A percentile compares a stretch with the other conserved stretches of the same genome.
Evolutionary conservation across 2,329 filamentous ascomycete genomes (phyloP).

Genomic region (Acephala macrosclerotiorum): DNA sequence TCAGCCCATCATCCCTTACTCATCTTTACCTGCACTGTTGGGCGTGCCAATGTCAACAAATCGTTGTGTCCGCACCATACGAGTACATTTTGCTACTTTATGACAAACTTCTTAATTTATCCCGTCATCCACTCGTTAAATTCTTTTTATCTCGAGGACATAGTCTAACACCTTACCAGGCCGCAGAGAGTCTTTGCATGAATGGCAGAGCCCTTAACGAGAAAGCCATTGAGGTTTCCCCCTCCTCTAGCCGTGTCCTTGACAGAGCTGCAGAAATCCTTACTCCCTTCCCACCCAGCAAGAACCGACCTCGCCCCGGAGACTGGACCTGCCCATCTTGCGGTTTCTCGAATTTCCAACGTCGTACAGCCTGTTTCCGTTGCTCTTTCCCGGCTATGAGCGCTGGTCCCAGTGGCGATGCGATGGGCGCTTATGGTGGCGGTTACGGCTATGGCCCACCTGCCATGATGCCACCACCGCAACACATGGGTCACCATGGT

Average conservation of each 20-base stretch:
- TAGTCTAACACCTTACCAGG: conserved; percentile 61
- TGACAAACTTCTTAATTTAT: conserved; percentile 37
- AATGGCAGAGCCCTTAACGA: conserved; percentile 97
- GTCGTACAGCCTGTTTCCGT: conserved; percentile 96
- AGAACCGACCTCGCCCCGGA: conserved; percentile 95
- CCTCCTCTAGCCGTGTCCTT: conserved; percentile 94
- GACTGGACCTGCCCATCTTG: conserved; percentile 99
- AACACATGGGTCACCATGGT: conserved; percentile 70
- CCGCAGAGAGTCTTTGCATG: conserved; percentile 98
- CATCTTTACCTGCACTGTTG: conserved; percentile 40
- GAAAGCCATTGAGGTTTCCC: conserved; percentile 98
- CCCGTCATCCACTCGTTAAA: conserved; percentile 35
- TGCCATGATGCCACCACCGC: conserved; percentile 79
- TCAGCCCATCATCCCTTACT: conserved; percentile 50
- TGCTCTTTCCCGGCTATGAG: conserved; percentile 98
- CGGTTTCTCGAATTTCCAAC: conserved; percentile 99
- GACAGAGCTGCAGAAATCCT: conserved; percentile 96
- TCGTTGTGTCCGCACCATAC: conserved; percentile 37
- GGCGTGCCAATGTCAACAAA: conserved; percentile 38
- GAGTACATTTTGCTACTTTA: conserved; percentile 43
- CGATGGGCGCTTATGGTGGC: conserved; percentile 68
- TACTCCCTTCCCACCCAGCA: conserved; percentile 96
- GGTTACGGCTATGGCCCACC: conserved; percentile 77
- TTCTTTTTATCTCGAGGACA: conserved; percentile 43
- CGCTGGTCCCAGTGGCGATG: conserved; percentile 73